Percentiles rank a stretch among this genome's conserved stretches.
These are phyloP conservation scores for Lathyrus aphaca DNA, from an alignment of 306 rosid species.

Conservation along the genomic window DNA sequence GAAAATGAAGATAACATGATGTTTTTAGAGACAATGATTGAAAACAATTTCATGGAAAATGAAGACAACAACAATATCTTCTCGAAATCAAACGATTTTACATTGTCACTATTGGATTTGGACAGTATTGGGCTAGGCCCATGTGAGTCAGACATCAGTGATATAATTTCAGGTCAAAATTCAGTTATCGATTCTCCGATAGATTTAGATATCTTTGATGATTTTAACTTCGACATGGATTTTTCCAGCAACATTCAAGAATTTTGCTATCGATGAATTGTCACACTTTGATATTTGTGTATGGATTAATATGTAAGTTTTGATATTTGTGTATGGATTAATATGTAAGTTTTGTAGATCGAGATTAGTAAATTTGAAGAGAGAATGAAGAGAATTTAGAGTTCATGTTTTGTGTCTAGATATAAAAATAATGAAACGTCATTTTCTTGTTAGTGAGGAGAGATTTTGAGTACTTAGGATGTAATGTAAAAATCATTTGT, in stretches of 20 bases:
- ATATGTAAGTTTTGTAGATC: conserved; percentile 41
- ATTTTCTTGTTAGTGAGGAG: conserved; percentile 36
- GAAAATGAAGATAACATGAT: conserved; percentile 47
- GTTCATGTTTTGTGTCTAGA: conserved; percentile 1
- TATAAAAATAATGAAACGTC: conserved; percentile 24
- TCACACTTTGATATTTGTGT: not conserved
- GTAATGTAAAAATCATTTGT: conserved; percentile 21
- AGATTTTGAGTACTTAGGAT: conserved; percentile 32
- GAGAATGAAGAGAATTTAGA: conserved; percentile 13
- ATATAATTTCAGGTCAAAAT: conserved; percentile 63
- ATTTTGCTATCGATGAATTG: conserved; percentile 34
- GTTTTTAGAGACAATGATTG: conserved; percentile 43
- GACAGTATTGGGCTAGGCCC: conserved; percentile 43
- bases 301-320: conserved; percentile 20
- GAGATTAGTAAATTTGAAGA: conserved; percentile 33
- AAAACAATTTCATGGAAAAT: conserved; percentile 39
- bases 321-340: not conserved
- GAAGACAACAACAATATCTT: conserved; percentile 35
- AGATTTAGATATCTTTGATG: conserved; percentile 51
- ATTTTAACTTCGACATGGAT: conserved; percentile 50
- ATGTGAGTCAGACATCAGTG: conserved; percentile 59
- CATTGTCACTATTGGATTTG: conserved; percentile 40
- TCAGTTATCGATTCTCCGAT: conserved; percentile 67
- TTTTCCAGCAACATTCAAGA: conserved; percentile 49
- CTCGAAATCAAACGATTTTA: conserved; percentile 57